Base-by-base conservation (phyloP, 1,284 basidiomycete genomes). In the Puccinia triticina region DNA sequence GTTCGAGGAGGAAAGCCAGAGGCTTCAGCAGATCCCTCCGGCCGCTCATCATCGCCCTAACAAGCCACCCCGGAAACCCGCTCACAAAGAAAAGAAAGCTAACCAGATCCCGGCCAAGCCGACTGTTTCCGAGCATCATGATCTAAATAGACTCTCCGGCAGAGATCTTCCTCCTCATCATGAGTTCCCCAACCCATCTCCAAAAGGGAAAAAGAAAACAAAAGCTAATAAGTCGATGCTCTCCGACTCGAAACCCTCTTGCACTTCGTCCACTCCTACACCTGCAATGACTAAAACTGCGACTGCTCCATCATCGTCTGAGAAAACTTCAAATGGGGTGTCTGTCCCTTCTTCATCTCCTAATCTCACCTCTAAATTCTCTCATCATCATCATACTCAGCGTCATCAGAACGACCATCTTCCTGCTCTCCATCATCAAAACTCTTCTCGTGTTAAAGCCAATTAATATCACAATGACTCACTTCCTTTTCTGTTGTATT, bases 1-100 rank as follows among this genome's bases (percentile, higher is more conserved):
- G 86, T 86, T 85, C 55, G 85, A 83, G 61, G 84, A 84, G 74
- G 86, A 86, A 69, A 83, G 83, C 34, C 37, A 34, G 3, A 26
- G 48, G 23, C 43, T 55, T 29, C 61, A 78, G 50, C 77, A 67
- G 32, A 55, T 46, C 12, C 66, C 66, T n/a, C 21, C 40, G 11
- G 21, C 43, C 40, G 40, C 7, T 3, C 48, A 34, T 14, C 10
- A 40, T 48, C 43, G 43, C 5, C 21, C 66, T 16, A 69, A 69
- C 46, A 69, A 69, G n/a, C n/a, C 34, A 23, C 3, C 4, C 40
- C 40, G 50, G 50, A 53, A 53, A 53, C 3, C 50, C 14, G 40
- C 40, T 50, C 48, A 14, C 2, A 50, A 50, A 50, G 48, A 50
- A 3, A 50, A 50, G 18, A 8, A 50, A 21, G 48, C 18, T 3